phyloP scores from a whole-genome alignment of 805 yeast species.

The Hanseniaspora occidentalis region DNA sequence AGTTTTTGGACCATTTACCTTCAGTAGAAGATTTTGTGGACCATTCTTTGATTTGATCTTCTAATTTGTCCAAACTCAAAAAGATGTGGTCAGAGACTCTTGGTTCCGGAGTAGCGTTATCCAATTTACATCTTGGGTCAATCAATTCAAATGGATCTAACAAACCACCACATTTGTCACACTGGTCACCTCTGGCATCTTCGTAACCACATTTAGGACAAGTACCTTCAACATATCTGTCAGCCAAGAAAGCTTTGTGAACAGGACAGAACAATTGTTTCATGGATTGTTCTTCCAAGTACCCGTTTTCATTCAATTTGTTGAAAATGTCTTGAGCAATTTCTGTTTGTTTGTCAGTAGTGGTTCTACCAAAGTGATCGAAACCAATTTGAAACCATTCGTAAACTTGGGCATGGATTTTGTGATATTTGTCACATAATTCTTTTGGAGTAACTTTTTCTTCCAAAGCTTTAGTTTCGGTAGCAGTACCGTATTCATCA shows the following conservation, averaged over 20 bases:
- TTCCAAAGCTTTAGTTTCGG: slow-evolving; percentile 95
- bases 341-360: slow-evolving; percentile 82
- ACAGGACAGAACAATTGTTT: slow-evolving; percentile 84
- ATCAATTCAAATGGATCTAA: slow-evolving; percentile 88
- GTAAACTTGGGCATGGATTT: slow-evolving; percentile 78
- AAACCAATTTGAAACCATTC: slow-evolving; percentile 95
- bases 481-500: slow-evolving; percentile 98
- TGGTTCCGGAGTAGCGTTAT: slow-evolving; percentile 68
- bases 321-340: slow-evolving; percentile 89
- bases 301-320: slow-evolving; percentile 64
- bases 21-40: slow-evolving; percentile 48
- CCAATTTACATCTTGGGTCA: slow-evolving; percentile 91
- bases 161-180: slow-evolving; percentile 89
- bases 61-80: slow-evolving; percentile 71
- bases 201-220: slow-evolving; percentile 93
- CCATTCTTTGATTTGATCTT: slow-evolving; percentile 66
- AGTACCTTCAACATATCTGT: slow-evolving; percentile 92
- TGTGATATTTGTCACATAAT: slow-evolving; percentile 83
- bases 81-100: slow-evolving; percentile 78
- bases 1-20: slow-evolving; percentile 88
- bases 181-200: slow-evolving; percentile 99
- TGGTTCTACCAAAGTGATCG: slow-evolving; percentile 93
- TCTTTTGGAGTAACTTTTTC: slow-evolving; percentile 82
- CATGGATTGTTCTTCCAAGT: slow-evolving; percentile 73
- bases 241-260: slow-evolving; percentile 89